Conservation (phyloP, 495 filamentous ascomycete species). For the Pyronema omphalodes region DNA sequence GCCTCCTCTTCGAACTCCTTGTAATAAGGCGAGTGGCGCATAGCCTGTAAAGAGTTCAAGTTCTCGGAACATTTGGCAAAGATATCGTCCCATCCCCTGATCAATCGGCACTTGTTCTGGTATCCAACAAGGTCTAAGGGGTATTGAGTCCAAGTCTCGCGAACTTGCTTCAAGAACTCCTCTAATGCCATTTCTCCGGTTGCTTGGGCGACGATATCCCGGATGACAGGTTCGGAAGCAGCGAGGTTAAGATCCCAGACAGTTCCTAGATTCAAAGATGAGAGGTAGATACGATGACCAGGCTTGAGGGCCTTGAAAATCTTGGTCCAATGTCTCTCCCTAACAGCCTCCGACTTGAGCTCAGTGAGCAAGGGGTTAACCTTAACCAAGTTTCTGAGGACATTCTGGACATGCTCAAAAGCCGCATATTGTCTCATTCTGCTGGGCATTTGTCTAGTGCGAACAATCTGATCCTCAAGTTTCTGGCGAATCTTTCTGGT, state of each 20-base stretch:
- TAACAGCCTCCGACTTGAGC: slow-evolving; percentile 90
- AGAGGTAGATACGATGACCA: slow-evolving; percentile 69
- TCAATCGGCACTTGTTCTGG: slow-evolving; percentile 91
- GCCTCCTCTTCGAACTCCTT: slow-evolving; percentile 98
- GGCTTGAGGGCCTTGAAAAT: slow-evolving; percentile 92
- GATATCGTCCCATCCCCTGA: slow-evolving; percentile 94
- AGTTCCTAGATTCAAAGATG: slow-evolving; percentile 87
- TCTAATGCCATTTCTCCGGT: slow-evolving; percentile 97
- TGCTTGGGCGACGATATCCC: slow-evolving; percentile 82
- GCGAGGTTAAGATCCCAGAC: slow-evolving; percentile 93
- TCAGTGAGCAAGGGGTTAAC: slow-evolving; percentile 74
- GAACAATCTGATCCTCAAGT: slow-evolving; percentile 80
- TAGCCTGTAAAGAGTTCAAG: slow-evolving; percentile 88
- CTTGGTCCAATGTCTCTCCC: slow-evolving; percentile 89
- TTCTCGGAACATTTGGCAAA: slow-evolving; percentile 98
- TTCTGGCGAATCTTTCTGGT: slow-evolving; percentile 76
- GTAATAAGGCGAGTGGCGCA: slow-evolving; percentile 97
- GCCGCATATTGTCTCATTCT: slow-evolving; percentile 98
- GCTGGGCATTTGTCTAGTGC: slow-evolving; percentile 98
- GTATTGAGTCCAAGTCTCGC: slow-evolving; percentile 91
- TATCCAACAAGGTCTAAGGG: slow-evolving; percentile 88
- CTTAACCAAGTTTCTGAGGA: slow-evolving; percentile 73
- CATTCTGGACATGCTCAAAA: slow-evolving; percentile 89
- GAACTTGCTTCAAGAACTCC: slow-evolving; percentile 87
- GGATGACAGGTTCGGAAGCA: slow-evolving; percentile 67